Base-by-base conservation (phyloP, 768 basidiomycete species). In the Mycena filopes region DNA sequence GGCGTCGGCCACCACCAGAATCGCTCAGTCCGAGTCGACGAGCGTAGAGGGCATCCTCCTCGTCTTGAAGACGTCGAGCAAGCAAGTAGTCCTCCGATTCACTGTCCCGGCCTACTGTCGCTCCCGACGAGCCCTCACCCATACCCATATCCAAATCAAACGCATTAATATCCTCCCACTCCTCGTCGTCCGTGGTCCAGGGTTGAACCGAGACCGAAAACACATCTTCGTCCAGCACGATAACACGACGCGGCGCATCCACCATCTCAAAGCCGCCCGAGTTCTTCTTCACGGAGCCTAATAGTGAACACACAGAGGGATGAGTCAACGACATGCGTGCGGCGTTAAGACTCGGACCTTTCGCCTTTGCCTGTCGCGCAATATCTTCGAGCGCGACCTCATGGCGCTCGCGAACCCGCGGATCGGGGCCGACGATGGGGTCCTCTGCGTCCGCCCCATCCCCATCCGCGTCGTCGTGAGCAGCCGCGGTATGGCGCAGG, bases 351-450 rank as follows among this genome's bases (percentile, higher is more conserved):
- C 4, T 20, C n/a, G 41, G 23, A 61, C 61, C 61, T 55, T 63
- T 63, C 36, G 29, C 36, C 25, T 55, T 63, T 12, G 53, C 46
- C 4, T 55, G 15, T 15, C 61, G 51, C 11, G 61, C 61, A 12
- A 63, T 63, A 46, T 63, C 53, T 26, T 48, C 18, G 18, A 63
- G 45, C 20, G 53, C 61, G 5, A 63, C 53, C 40, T 63, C 61
- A 38, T 55, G 61, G 11, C 15, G 43, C 36, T 36, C 36, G 36
- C 36, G 36, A 36, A 36, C 36, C 36, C 36, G 36, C 15, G 36
- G 36, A 36, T 36, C 36, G 10, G 36, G 36, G 11, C 36, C 36
- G 4, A 36, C 36, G 31, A 33, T 12, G 10, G 15, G 2, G 5
- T 36, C 36, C 36, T 36, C 36, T 9, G 36, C 10, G 26, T 43